phyloP scores from a whole-genome alignment of 306 rosid species.

The Prunus dulcis region DNA sequence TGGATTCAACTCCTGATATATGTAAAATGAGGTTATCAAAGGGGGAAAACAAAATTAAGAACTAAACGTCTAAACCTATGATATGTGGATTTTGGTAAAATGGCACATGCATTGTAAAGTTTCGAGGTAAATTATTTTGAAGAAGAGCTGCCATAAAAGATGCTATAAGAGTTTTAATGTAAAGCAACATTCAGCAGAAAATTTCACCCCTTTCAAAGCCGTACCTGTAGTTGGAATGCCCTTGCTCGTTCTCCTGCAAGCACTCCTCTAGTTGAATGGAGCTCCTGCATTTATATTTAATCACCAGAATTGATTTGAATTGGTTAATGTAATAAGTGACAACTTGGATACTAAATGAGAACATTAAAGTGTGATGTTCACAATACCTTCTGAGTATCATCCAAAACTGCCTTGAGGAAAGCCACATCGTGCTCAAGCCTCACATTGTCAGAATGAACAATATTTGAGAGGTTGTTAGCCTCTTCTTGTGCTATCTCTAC shows the following conservation, averaged over 20 bases:
- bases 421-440: slow-evolving; percentile 98
- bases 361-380: background rate
- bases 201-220: slow-evolving; percentile 2
- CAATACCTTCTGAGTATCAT: slow-evolving; percentile 90
- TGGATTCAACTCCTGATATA: no score
- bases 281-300: slow-evolving; percentile 49
- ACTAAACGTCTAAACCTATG: background rate
- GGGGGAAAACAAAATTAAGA: no score
- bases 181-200: background rate
- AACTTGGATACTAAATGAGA: slow-evolving; percentile 8
- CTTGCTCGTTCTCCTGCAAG: slow-evolving; percentile 88
- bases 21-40: no score
- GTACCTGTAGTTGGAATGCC: slow-evolving; percentile 93
- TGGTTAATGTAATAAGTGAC: background rate
- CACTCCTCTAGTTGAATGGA: slow-evolving; percentile 95
- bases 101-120: background rate
- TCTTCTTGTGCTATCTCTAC: slow-evolving; percentile 85
- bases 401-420: slow-evolving; percentile 93
- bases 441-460: slow-evolving; percentile 89
- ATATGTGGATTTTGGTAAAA: background rate
- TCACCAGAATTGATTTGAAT: background rate
- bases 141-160: background rate
- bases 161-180: background rate
- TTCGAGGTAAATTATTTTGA: background rate
- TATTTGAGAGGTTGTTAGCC: slow-evolving; percentile 71